Evolutionary conservation across 129 eudicot species (phyloP).

Genomic region (Artemisia argyi): DNA sequence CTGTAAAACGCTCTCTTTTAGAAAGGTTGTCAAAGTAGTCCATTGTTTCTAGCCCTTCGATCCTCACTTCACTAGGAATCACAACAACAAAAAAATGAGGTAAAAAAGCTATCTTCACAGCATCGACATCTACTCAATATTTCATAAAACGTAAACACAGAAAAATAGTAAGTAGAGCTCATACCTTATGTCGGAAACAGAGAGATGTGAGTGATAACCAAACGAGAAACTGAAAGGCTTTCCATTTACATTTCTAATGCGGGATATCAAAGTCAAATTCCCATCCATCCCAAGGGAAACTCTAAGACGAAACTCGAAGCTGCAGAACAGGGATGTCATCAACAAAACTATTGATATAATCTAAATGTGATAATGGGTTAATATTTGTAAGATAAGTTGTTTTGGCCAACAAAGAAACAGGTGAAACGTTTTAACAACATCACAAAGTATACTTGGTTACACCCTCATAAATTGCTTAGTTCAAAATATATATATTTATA

Average conservation of each 20-base stretch:
- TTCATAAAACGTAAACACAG: background rate
- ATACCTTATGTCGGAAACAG: conserved; percentile 96
- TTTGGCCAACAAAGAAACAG: background rate
- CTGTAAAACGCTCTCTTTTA: conserved; percentile 76
- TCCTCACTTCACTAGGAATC: conserved; percentile 79
- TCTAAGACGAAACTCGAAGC: conserved; percentile 91
- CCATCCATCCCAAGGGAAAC: conserved; percentile 76
- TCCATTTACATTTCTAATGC: conserved; percentile 77
- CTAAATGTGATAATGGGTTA: background rate
- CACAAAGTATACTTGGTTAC: background rate
- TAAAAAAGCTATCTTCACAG: background rate
- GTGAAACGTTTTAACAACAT: background rate
- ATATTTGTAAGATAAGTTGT: background rate
- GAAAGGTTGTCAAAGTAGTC: conserved; percentile 84
- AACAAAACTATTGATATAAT: too few species aligned
- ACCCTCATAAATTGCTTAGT: background rate
- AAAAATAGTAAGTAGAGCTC: background rate
- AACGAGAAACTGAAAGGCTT: conserved; percentile 93
- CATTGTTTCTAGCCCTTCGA: conserved; percentile 91
- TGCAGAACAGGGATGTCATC: conserved; percentile 26
- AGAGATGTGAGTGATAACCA: conserved; percentile 78
- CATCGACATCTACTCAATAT: too few species aligned
- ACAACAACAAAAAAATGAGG: background rate
- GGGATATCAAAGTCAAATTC: conserved; percentile 72
- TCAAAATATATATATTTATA: too few species aligned